Conservation (phyloP, 2,329 filamentous ascomycete species). For the Ophiostoma sp. region DNA sequence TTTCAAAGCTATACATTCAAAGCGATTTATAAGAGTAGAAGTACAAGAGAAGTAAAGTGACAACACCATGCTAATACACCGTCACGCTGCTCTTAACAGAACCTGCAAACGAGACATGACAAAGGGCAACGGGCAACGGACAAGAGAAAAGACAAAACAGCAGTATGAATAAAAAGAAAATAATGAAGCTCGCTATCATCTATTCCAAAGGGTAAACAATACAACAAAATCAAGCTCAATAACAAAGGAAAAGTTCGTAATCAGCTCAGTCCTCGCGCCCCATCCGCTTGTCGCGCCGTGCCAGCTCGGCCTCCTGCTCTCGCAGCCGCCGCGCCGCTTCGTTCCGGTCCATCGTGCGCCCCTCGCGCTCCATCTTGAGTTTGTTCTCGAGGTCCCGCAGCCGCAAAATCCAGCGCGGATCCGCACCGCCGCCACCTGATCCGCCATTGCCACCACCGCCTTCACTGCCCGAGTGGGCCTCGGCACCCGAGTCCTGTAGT, state of each 20-base stretch:
- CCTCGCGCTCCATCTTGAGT: conserved; percentile 85
- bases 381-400: conserved; percentile 82
- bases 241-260: neutral
- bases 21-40: no score
- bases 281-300: conserved; percentile 24
- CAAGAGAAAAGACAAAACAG: neutral
- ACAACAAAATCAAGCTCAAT: neutral
- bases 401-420: conserved; percentile 78
- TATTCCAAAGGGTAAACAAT: neutral
- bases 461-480: conserved; percentile 23
- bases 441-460: neutral
- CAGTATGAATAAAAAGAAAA: neutral
- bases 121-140: no score
- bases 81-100: neutral
- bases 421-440: conserved; percentile 31
- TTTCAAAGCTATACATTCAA: no score
- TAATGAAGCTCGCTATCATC: neutral
- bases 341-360: conserved; percentile 72
- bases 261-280: conserved; percentile 15
- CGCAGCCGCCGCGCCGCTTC: conserved; percentile 76
- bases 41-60: no score
- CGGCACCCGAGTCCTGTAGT: conserved; percentile 22
- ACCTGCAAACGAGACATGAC: no score
- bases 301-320: conserved; percentile 40
- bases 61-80: no score